These are phyloP conservation scores for Lichtheimia ramosa DNA, from an alignment of 371 early-diverging fungal species.

Conservation along the genomic window DNA sequence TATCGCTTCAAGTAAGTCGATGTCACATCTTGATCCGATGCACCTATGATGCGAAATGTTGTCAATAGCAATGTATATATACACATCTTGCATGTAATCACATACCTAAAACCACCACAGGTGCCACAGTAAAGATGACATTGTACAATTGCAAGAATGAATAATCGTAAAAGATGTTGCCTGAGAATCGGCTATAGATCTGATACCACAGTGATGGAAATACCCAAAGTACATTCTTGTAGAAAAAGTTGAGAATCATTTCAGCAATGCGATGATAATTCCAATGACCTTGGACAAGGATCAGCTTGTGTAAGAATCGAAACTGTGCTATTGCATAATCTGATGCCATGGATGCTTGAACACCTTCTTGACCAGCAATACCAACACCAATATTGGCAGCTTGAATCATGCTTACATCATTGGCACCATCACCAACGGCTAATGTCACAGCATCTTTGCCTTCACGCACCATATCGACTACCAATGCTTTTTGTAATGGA, in stretches of 20 bases:
- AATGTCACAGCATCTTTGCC: constrained; percentile 76
- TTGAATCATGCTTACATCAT: constrained; percentile 95
- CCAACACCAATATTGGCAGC: constrained; percentile 91
- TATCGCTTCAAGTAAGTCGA: constrained; percentile 57
- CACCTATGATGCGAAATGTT: constrained; percentile 24
- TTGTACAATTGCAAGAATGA: constrained; percentile 82
- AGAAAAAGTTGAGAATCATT: constrained; percentile 79
- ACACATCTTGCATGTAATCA: background rate
- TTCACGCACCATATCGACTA: constrained; percentile 89
- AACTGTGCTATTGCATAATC: constrained; percentile 92
- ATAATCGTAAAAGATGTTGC: constrained; percentile 86
- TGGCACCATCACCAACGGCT: constrained; percentile 95
- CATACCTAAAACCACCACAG: constrained; percentile 52
- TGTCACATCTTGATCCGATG: constrained; percentile 65
- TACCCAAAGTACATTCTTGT: constrained; percentile 81
- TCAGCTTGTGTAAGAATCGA: constrained; percentile 66
- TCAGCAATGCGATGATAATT: constrained; percentile 76
- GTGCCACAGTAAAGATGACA: constrained; percentile 74
- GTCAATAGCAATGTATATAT: background rate
- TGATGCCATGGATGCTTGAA: constrained; percentile 87
- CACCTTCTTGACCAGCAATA: constrained; percentile 92
- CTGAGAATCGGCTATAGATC: constrained; percentile 81
- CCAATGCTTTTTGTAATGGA: constrained; percentile 96
- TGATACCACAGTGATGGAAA: constrained; percentile 86
- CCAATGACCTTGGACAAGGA: constrained; percentile 87